These are phyloP conservation scores for Kluyveromyces sp. DNA, from an alignment of 1,139 yeast species.

Conservation along the genomic window DNA sequence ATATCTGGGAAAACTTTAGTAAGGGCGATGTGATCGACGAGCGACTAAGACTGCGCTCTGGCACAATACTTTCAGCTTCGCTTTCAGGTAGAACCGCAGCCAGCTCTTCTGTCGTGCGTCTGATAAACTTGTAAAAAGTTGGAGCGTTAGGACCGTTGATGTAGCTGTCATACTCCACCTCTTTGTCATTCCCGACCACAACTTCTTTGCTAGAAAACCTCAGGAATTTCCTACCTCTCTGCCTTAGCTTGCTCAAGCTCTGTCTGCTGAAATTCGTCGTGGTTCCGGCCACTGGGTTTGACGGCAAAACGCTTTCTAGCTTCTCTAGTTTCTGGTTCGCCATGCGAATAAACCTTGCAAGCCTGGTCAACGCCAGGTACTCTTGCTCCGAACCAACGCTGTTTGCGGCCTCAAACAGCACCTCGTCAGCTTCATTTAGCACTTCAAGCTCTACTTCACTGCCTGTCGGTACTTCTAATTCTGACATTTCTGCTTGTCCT, in stretches of 20 bases:
- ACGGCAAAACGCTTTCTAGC: conserved; percentile 11
- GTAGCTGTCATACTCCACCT: not conserved
- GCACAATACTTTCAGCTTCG: conserved; percentile 9
- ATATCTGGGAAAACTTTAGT: conserved; percentile 6
- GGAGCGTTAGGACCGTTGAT: conserved; percentile 1
- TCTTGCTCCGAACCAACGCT: conserved; percentile 1
- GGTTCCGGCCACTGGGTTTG: not conserved
- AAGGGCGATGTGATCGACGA: conserved; percentile 4
- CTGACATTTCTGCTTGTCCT: too few relatives aligned
- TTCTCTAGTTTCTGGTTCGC: conserved; percentile 9
- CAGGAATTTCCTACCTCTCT: conserved; percentile 10
- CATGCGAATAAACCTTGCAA: conserved; percentile 8
- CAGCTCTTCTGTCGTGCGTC: conserved; percentile 9
- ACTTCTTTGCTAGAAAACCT: conserved; percentile 7
- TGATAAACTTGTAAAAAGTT: conserved; percentile 9
- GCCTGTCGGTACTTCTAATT: not conserved
- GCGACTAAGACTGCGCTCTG: not conserved
- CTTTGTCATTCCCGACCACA: not conserved
- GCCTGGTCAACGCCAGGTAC: conserved; percentile 8
- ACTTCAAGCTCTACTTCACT: not conserved
- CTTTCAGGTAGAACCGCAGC: conserved; percentile 7
- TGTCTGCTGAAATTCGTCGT: conserved; percentile 3
- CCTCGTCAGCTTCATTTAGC: not conserved
- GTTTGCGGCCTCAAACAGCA: not conserved
- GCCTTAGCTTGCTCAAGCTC: conserved; percentile 8